Evolutionary conservation across 495 filamentous ascomycete species (phyloP).

Genomic region (Achaetomiella virescens): DNA sequence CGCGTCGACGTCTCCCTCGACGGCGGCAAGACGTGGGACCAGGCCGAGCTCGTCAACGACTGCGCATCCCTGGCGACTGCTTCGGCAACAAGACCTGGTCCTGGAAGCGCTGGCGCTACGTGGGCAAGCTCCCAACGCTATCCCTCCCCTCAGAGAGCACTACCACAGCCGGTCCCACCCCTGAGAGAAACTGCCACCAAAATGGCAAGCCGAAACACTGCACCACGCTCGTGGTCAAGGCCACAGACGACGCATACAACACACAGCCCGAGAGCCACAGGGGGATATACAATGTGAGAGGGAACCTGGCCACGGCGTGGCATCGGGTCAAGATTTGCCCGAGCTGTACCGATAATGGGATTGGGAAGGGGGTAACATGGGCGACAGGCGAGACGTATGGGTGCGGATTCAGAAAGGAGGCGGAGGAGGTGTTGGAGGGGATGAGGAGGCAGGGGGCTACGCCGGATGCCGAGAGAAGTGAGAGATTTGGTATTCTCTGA

Average conservation of each 20-base stretch:
- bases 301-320: slow-evolving; percentile 52
- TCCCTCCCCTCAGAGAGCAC: neutral
- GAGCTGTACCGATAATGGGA: slow-evolving; percentile 10
- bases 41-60: slow-evolving; percentile 44
- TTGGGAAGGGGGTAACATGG: slow-evolving; percentile 11
- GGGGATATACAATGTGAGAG: slow-evolving; percentile 49
- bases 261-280: slow-evolving; percentile 48
- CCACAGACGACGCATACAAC: slow-evolving; percentile 53
- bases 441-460: slow-evolving; percentile 5
- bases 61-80: slow-evolving; percentile 20
- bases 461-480: no score
- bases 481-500: no score
- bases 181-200: slow-evolving; percentile 10
- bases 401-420: slow-evolving; percentile 27
- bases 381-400: slow-evolving; percentile 25
- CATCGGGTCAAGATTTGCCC: slow-evolving; percentile 41
- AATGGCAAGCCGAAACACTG: slow-evolving; percentile 12
- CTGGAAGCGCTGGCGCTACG: slow-evolving; percentile 50
- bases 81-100: slow-evolving; percentile 44
- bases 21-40: slow-evolving; percentile 49
- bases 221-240: slow-evolving; percentile 49
- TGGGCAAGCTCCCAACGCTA: slow-evolving; percentile 15
- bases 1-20: slow-evolving; percentile 54
- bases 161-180: neutral
- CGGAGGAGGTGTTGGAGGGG: slow-evolving; percentile 17